Base-by-base conservation (phyloP, 371 early-diverging fungal genomes). In the Apophysomyces elegans region DNA sequence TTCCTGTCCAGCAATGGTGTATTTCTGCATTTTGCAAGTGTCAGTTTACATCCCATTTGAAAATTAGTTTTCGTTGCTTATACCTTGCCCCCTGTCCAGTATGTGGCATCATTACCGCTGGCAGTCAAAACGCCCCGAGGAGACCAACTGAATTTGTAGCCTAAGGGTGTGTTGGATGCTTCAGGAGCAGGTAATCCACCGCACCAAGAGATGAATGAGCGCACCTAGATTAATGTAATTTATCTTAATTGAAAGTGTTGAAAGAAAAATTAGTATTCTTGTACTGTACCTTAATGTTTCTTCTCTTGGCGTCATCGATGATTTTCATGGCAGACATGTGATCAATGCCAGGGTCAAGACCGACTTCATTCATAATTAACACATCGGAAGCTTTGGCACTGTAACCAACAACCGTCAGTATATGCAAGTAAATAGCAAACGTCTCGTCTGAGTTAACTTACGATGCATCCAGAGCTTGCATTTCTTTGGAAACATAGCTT, bases 331-430 rank as follows among this genome's bases (percentile, higher is more conserved):
- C 98, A 61, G 93, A 95, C 84, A 96, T 86, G 74, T 98, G 98
- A 71, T 99, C 99, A 61, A 99, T 94, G 65, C 98, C 99, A 5
- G 99, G 99, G 78, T 99, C 99, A 61, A 99, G 83, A 18, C 99
- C 99, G 50, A 99, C 96, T 81, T 99, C 99, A 77, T 98, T 97
- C 81, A 99, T 86, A 50, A 98, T 89, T 26, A 91, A 88, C 13
- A 99, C 84, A 21, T 89, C 92, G 11, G 95, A 92, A 37, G 88
- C 85, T 70, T 90, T 87, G 6, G 98, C 99, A 14, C 90, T 90
- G 21, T 36, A 60, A 26, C 2, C 32, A 26, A 26, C 32, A 26
- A 26, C 32, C 1, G 36, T n/a, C 50, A 8, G 16, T 14, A 26
- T 11, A 14, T 57, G 32, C 54, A 21, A 72, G 50, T 13, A 37